Evolutionary conservation across 2,329 filamentous ascomycete genomes (phyloP), one percentile per base, ranked within the genome.

Genomic region (Alternaria hordeiaustralica): DNA sequence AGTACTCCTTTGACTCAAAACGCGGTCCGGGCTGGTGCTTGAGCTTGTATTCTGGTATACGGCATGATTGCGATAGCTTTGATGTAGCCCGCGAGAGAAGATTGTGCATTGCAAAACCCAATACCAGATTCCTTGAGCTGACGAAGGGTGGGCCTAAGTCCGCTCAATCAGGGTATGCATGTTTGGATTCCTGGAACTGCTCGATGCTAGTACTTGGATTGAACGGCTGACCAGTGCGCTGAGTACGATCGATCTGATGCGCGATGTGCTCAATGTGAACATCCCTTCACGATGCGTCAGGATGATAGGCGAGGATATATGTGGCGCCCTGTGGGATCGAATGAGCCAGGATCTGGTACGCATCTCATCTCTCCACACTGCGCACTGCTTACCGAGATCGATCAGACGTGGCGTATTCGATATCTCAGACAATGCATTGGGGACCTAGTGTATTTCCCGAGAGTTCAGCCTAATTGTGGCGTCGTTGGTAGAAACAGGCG

Each of bases 151-250:
- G 43, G 10, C 13, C 23, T 44, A 21, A 20, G 25, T n/a, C 44
- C 36, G 23, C 13, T 13, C 21, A 41, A 30, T 25, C 44, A 61
- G 18, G 49, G 28, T 51, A 20, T 15, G 28, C 30, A 20, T 33
- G 28, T 25, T 21, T 36, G 49, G 9, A 21, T 41, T 41, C 36
- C 36, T 53, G 56, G 46, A 46, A n/a, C 5, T 45, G 36, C 20
- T 53, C 49, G 13, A 41, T 53, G 59, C 8, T 41, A 25, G 54
- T 46, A 36, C 36, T 20, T 51, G 59, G 45, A 25, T 30, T 33
- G 59, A 61, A 61, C 59, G 26, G 33, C 44, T 61, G 59, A 61
- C 30, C 59, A 58, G 45, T 61, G 59, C 59, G 44, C 46, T 26
- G 54, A 51, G 36, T 36, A 45, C 43, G 55, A 15, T 47, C 20